phyloP scores from a whole-genome alignment of 495 filamentous ascomycete species.

The Hypoxylon lienhwacheense region DNA sequence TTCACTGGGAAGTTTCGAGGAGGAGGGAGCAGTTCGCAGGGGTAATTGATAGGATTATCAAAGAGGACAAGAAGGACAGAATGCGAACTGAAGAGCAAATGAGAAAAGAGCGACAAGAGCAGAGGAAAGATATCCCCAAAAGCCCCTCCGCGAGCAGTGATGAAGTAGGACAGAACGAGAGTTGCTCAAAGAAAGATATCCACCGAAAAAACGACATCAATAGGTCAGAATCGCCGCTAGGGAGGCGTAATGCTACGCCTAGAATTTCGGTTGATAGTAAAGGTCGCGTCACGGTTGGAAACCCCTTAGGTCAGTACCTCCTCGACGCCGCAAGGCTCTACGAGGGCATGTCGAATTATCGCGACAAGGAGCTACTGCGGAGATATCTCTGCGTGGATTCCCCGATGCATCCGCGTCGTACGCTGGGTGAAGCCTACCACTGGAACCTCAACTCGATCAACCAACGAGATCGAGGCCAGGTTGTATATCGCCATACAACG shows the following conservation, averaged over 20 bases:
- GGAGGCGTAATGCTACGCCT: too few relatives aligned
- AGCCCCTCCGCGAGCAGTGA: too few relatives aligned
- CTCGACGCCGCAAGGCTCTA: slow-evolving; percentile 43
- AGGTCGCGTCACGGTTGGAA: slow-evolving; percentile 38
- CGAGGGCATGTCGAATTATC: slow-evolving; percentile 46
- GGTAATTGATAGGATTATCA: slow-evolving; percentile 41
- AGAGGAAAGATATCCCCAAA: slow-evolving; percentile 2
- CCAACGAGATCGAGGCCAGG: slow-evolving; percentile 65
- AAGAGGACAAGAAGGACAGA: slow-evolving; percentile 21
- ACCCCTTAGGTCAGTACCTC: slow-evolving; percentile 40
- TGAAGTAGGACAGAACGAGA: too few relatives aligned
- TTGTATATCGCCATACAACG: slow-evolving; percentile 60
- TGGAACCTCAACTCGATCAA: slow-evolving; percentile 62
- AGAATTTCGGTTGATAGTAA: slow-evolving; percentile 22
- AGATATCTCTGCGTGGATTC: slow-evolving; percentile 58
- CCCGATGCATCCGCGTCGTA: slow-evolving; percentile 67
- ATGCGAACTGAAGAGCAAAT: slow-evolving; percentile 1
- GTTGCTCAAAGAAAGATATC: too few relatives aligned
- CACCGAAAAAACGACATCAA: too few relatives aligned
- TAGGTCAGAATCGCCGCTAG: too few relatives aligned
- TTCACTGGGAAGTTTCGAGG: slow-evolving; percentile 65
- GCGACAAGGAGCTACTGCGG: slow-evolving; percentile 62
- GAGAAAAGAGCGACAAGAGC: not conserved
- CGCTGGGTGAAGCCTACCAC: slow-evolving; percentile 71
- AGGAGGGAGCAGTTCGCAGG: slow-evolving; percentile 32